A percentile compares a stretch with the other conserved stretches of the same genome.
Conservation (phyloP, 1,284 basidiomycete genomes). For the Rhodotorula mucilaginosa region DNA sequence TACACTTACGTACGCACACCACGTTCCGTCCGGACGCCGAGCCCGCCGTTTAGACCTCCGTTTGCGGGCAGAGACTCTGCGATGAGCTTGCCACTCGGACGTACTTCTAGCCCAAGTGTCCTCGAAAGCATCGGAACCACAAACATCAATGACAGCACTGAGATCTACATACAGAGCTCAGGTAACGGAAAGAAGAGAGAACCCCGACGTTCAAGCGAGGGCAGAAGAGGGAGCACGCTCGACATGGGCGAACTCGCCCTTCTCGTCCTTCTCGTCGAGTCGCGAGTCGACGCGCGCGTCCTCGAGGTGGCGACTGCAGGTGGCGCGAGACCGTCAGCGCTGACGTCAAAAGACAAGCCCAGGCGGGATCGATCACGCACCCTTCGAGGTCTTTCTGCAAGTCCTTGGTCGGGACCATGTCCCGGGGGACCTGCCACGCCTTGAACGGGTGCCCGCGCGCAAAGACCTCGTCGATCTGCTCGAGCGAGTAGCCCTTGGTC, state of each 20-base stretch:
- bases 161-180: too few relatives aligned
- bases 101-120: too few relatives aligned
- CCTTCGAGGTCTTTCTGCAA: neutral
- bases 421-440: neutral
- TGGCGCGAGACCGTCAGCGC: neutral
- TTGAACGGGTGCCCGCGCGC: neutral
- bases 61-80: too few relatives aligned
- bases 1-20: too few relatives aligned
- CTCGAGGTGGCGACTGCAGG: neutral
- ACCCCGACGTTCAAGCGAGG: too few relatives aligned
- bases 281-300: neutral
- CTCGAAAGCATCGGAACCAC: too few relatives aligned
- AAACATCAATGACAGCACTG: too few relatives aligned
- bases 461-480: constrained; percentile 54
- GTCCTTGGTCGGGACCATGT: neutral
- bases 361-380: neutral
- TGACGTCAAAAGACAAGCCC: neutral
- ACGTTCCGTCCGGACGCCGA: too few relatives aligned
- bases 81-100: too few relatives aligned
- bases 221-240: neutral
- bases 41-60: too few relatives aligned
- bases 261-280: neutral
- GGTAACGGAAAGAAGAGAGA: too few relatives aligned
- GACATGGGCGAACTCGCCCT: neutral
- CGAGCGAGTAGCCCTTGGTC: constrained; percentile 54